Conservation (phyloP, 768 basidiomycete species). For the Trichaptum fuscoviolaceum region DNA sequence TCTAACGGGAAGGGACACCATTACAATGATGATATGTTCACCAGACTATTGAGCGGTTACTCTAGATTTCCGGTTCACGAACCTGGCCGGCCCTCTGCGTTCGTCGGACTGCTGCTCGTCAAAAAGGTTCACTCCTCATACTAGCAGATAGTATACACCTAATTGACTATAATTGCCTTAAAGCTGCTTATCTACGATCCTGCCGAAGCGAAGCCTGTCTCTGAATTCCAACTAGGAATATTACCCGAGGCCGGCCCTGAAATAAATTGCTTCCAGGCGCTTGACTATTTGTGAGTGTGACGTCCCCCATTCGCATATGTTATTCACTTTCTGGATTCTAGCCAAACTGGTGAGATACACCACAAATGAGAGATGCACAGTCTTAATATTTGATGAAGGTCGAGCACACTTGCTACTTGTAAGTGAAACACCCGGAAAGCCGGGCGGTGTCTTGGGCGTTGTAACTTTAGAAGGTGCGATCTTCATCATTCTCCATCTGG, state of each 20-base stretch:
- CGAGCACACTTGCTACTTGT: slow-evolving; percentile 88
- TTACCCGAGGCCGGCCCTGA: slow-evolving; percentile 84
- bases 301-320: background rate
- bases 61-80: slow-evolving; percentile 89
- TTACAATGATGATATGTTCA: slow-evolving; percentile 1
- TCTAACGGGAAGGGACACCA: background rate
- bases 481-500: slow-evolving; percentile 6
- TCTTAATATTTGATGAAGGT: slow-evolving; percentile 66
- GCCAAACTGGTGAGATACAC: background rate
- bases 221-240: slow-evolving; percentile 71
- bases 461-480: slow-evolving; percentile 76
- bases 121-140: slow-evolving; percentile 54
- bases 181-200: slow-evolving; percentile 90
- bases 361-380: slow-evolving; percentile 20
- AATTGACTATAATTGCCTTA: background rate
- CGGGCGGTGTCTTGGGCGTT: slow-evolving; percentile 86
- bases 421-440: slow-evolving; percentile 72
- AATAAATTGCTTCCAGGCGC: slow-evolving; percentile 91
- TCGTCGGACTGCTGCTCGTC: slow-evolving; percentile 76
- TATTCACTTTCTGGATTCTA: background rate
- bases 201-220: slow-evolving; percentile 66
- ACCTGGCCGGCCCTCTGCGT: slow-evolving; percentile 59
- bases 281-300: slow-evolving; percentile 77
- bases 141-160: slow-evolving; percentile 4
- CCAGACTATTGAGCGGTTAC: slow-evolving; percentile 76